Conservation (phyloP, 768 basidiomycete species). For the Lactarius vividus region DNA sequence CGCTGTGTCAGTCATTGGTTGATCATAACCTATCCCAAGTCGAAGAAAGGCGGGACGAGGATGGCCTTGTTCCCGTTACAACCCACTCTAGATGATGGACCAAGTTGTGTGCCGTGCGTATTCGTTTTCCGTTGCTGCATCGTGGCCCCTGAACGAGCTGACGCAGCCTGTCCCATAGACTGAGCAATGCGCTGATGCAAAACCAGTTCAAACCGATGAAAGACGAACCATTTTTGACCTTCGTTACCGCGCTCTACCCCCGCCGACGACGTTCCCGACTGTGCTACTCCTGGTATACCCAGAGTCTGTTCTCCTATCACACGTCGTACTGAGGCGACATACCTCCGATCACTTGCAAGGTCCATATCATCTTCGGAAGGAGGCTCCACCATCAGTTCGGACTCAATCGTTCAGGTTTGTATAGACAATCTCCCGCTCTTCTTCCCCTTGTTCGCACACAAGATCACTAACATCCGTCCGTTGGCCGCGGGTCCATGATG, state of each 20-base stretch:
- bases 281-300: background rate
- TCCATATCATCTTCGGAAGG: conserved; percentile 5
- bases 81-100: conserved; percentile 7
- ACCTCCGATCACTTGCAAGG: background rate
- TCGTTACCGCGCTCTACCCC: conserved; percentile 16
- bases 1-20: background rate
- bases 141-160: background rate
- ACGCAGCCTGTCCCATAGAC: conserved; percentile 2
- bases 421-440: background rate
- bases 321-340: background rate
- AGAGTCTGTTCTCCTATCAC: background rate
- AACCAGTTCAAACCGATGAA: conserved; percentile 3
- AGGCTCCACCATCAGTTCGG: conserved; percentile 11
- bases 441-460: background rate
- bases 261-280: background rate
- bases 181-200: conserved; percentile 1
- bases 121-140: background rate
- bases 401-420: conserved; percentile 20
- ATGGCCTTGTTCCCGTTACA: conserved; percentile 7
- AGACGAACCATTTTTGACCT: conserved; percentile 6
- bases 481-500: background rate
- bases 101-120: conserved; percentile 6
- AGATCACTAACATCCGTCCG: background rate
- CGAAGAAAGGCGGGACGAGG: background rate
- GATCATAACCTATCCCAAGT: background rate